These are phyloP conservation scores for Xylaria sp. DNA, from an alignment of 2,329 filamentous ascomycete genomes.

Conservation along the genomic window DNA sequence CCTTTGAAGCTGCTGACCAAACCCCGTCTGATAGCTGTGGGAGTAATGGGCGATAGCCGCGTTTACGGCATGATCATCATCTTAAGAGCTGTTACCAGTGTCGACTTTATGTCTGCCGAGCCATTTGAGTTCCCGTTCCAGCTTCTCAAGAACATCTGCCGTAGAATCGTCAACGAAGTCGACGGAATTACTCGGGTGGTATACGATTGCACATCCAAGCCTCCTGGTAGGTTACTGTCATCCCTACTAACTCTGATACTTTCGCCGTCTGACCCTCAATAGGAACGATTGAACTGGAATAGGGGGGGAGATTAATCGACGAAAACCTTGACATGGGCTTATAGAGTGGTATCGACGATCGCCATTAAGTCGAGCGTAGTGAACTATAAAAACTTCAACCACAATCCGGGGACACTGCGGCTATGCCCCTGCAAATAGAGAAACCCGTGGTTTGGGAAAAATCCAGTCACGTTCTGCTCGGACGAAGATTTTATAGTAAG, in stretches of 20 bases:
- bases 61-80: slow-evolving; percentile 47
- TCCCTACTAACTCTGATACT: not conserved
- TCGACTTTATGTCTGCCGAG: slow-evolving; percentile 81
- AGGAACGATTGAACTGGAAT: slow-evolving; percentile 41
- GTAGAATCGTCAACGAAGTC: slow-evolving; percentile 80
- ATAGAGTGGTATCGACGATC: not conserved
- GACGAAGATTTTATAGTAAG: not conserved
- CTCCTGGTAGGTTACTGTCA: slow-evolving; percentile 59
- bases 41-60: slow-evolving; percentile 53
- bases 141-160: slow-evolving; percentile 73
- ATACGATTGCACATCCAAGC: slow-evolving; percentile 71
- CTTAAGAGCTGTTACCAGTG: slow-evolving; percentile 58
- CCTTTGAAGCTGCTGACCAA: too few relatives aligned
- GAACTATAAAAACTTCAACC: not conserved
- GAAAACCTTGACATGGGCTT: not conserved
- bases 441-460: not conserved
- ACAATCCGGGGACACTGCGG: not conserved
- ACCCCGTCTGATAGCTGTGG: slow-evolving; percentile 49
- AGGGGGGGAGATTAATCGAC: not conserved
- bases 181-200: slow-evolving; percentile 76
- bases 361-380: not conserved
- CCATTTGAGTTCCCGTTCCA: slow-evolving; percentile 72
- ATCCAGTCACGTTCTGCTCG: too few relatives aligned
- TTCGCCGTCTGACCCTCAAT: slow-evolving; percentile 17
- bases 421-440: not conserved